Evolutionary conservation across 202 grass and related monocot species (phyloP), one percentile per base, ranked within the genome.

Genomic region (Panicum hallii): DNA sequence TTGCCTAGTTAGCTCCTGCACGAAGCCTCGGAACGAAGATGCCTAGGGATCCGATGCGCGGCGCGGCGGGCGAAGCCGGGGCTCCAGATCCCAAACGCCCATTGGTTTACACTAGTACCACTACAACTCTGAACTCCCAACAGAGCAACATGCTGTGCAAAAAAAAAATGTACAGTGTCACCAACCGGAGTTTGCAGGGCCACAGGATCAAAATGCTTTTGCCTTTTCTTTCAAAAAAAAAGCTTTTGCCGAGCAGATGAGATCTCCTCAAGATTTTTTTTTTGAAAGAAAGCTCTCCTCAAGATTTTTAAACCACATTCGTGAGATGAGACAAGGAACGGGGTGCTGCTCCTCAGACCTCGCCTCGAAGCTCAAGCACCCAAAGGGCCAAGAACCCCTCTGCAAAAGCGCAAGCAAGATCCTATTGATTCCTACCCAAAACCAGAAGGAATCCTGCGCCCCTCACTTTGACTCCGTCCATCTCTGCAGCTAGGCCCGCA

Each of bases 41-140:
- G 67, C 42, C 11, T 49, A 72, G 69, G 69, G 69, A 72, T 72
- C 44, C 69, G 68, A 49, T 11, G 12, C 47, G 42, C 34, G 63
- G 36, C 36, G 61, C 5, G 8, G 64, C 43, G 10, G 19, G 19
- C 20, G 41, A 45, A 22, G 40, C 19, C 8, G 36, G 38, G 67
- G 20, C 42, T 47, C 69, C 44, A 72, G 44, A 72, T 72, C 69
- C 69, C 69, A 30, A 16, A 48, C 23, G 44, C 22, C 44, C 44
- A 48, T 72, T 49, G 69, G 26, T 26, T 26, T 26, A 26, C 26
- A 26, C 26, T 26, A 26, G 26, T 26, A 49, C 47, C 3, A 14
- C 11, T 48, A 12, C 14, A 49, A 11, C 46, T 11, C 46, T 3
- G 50, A 6, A 15, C 12, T 15, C 56, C 26, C 9, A 11, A 60